A percentile compares a stretch with the other conserved stretches of the same genome.
Conservation (phyloP, 768 basidiomycete genomes). For the Hericium erinaceus region DNA sequence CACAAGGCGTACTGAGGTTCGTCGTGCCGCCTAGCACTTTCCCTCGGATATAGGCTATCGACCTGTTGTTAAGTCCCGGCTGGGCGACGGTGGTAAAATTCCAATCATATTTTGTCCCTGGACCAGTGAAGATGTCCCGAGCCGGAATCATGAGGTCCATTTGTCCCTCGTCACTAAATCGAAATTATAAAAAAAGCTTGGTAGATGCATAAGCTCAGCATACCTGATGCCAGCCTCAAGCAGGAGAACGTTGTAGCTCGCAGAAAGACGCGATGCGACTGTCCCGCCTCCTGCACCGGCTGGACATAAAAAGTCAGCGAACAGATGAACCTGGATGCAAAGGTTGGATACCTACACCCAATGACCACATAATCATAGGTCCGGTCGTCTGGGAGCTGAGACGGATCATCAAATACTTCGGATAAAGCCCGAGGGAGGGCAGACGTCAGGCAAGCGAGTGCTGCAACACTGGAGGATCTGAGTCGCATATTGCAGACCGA, state of each 20-base stretch:
- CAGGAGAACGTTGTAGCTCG: background rate
- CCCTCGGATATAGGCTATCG: background rate
- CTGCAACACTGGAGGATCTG: too few relatives aligned
- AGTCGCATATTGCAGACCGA: too few relatives aligned
- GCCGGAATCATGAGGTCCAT: background rate
- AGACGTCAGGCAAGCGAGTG: too few relatives aligned
- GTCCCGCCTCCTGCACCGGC: constrained; percentile 1
- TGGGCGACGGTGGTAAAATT: constrained; percentile 2
- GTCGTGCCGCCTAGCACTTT: background rate
- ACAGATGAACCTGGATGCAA: background rate
- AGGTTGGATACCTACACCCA: background rate
- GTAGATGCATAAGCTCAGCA: background rate
- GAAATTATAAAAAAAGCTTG: background rate
- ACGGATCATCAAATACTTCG: background rate
- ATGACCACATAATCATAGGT: constrained; percentile 3
- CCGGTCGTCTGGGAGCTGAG: background rate
- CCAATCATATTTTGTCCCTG: background rate
- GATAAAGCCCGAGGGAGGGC: too few relatives aligned
- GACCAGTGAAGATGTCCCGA: background rate
- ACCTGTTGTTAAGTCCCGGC: background rate
- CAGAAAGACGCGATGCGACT: background rate
- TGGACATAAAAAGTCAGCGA: background rate
- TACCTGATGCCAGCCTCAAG: constrained; percentile 3
- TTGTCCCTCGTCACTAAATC: background rate
- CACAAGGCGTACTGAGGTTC: background rate